Evolutionary conservation across 2,329 filamentous ascomycete species (phyloP), one percentile per base, ranked within the genome.

Genomic region (Pestalotiopsis sp.): DNA sequence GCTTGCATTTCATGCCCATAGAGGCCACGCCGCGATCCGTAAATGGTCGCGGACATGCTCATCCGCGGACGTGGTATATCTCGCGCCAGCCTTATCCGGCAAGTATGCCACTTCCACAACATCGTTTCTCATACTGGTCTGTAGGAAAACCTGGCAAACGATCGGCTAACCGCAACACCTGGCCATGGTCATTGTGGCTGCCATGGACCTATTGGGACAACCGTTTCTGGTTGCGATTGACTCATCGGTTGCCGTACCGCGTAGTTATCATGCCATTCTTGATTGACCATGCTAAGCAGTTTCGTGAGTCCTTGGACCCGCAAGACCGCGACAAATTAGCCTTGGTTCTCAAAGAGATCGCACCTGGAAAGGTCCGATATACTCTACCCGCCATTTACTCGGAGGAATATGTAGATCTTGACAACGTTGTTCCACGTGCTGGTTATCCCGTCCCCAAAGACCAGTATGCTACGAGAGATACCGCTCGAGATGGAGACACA

Each of bases 191-290:
- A 1, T 4, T n/a, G 3, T 81, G 79, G 80, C 69, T 68, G 45
- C 70, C 65, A 1, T 83, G 82, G 79, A 69, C 73, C 61, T 76
- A 86, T 66, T 92, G 85, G 80, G 90, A 92, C 76, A 86, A 88
- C 0, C 86, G 90, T 2, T 91, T 85, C 77, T 92, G 90, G 90
- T 77, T 91, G 17, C 81, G 84, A 17, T 67, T 89, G 11, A 77
- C 78, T 23, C 78, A 82, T 61, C 82, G 83, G 4, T 77, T 83
- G 6, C 82, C 82, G 3, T 80, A 80, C 64, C 75, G 76, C 14
- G 78, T 87, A 17, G 75, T 79, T 20, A 70, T 89, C 2, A 81
- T 80, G 41, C 87, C 87, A 0, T 85, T 87, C 71, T 75, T 80
- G 2, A 71, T 74, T 1, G 80, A 81, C 41, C 77, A 85, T 69